Base-by-base conservation (phyloP, 768 basidiomycete genomes). In the Suillus discolor region DNA sequence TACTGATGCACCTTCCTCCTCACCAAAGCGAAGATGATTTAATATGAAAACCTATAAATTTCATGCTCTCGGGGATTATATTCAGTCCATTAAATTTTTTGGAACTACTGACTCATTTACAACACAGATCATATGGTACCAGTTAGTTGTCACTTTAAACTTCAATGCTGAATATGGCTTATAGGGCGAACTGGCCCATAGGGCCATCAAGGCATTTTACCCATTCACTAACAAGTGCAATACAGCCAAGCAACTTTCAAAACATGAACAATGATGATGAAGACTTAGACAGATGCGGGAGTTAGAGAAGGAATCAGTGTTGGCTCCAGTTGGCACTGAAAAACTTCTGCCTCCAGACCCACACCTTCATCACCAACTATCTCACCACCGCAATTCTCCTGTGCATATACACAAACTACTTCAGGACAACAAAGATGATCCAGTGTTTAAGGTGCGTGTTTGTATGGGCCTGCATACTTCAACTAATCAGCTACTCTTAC, bases 111-210 rank as follows among this genome's bases (percentile, higher is more conserved):
- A 44, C 7, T 44, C 42, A 0, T 45, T 45, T 3, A 45, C 20
- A 20, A 45, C 3, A 8, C 44, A 45, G 3, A 45, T 44, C 6
- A 18, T 44, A 44, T 20, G 18, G 44, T 4, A 4, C 44, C 2
- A 3, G 18, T 44, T 44, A 6, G 2, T 42, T 42, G 6, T 42
- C 1, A 42, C 16, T 42, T 42, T 42, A 6, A 42, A 6, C 16
- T 42, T 42, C n/a, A n/a, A 2, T 42, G 6, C 42, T 42, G 16
- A 42, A 42, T 42, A 44, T 5, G 0, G 42, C 18, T 1, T 44
- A 0, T 20, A 83, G 81, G 75, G 79, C 16, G 81, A 82, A 70
- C 72, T 76, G 0, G 74, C 79, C 36, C 82, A 84, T 62, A 62
- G 71, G 0, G 55, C 36, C 0, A 67, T 81, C 25, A 84, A 86